Evolutionary conservation across 371 early-diverging fungal genomes (phyloP).

Genomic region (Mucor racemosus): DNA sequence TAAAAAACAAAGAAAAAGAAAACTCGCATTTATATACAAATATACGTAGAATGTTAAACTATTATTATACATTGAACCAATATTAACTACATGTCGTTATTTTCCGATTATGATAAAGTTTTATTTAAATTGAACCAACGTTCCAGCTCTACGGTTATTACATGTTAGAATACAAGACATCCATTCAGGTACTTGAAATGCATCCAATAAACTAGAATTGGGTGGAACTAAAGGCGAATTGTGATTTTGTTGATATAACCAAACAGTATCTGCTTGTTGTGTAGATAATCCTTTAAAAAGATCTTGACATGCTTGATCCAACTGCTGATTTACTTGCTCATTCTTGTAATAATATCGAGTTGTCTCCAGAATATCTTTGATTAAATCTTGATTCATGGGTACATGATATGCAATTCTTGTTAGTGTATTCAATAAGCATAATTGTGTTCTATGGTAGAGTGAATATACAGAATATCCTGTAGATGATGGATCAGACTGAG

Average conservation of each 20-base stretch:
- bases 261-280: constrained; percentile 49
- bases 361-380: constrained; percentile 36
- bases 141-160: not conserved
- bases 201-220: constrained; percentile 12
- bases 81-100: not conserved
- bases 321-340: constrained; percentile 33
- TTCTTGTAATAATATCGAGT: constrained; percentile 32
- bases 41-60: not conserved
- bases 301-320: constrained; percentile 29
- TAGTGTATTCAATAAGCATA: constrained; percentile 38
- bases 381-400: constrained; percentile 24
- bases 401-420: constrained; percentile 30
- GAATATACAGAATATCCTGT: constrained; percentile 44
- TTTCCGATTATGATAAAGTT: constrained; percentile 6
- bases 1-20: not conserved
- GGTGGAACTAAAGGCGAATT: not conserved
- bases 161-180: not conserved
- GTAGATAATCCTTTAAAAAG: constrained; percentile 30
- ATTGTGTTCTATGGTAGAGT: constrained; percentile 37
- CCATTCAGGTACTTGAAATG: constrained; percentile 40
- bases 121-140: constrained; percentile 2
- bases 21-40: not conserved
- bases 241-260: constrained; percentile 34
- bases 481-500: constrained; percentile 11
- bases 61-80: not conserved